These are phyloP conservation scores for Cladosporium sp. DNA, from an alignment of 2,329 filamentous ascomycete species.

Conservation along the genomic window DNA sequence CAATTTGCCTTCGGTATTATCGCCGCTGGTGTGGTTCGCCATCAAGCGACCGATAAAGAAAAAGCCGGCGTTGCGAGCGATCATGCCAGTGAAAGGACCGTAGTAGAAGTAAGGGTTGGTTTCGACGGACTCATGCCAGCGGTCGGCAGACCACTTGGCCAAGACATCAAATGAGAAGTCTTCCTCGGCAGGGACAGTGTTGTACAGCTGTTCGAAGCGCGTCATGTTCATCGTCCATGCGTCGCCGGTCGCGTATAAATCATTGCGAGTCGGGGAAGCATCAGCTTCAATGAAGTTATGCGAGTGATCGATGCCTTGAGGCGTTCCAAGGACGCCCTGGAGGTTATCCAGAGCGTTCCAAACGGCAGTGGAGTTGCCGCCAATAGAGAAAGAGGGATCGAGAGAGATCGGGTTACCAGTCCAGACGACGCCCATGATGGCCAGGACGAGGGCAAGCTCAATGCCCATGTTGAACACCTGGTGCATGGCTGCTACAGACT, in stretches of 20 bases:
- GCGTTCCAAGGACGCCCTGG: slow-evolving; percentile 20
- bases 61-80: slow-evolving; percentile 21
- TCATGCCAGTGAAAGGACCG: slow-evolving; percentile 24
- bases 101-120: slow-evolving; percentile 28
- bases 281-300: slow-evolving; percentile 54
- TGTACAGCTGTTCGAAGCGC: slow-evolving; percentile 45
- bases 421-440: slow-evolving; percentile 28
- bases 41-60: slow-evolving; percentile 23
- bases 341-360: slow-evolving; percentile 36
- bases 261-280: slow-evolving; percentile 46
- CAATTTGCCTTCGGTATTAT: slow-evolving; percentile 25
- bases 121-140: slow-evolving; percentile 21
- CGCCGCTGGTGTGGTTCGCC: slow-evolving; percentile 26
- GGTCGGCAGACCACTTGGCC: slow-evolving; percentile 22
- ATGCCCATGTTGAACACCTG: slow-evolving; percentile 25
- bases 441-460: slow-evolving; percentile 26
- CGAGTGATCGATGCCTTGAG: slow-evolving; percentile 38
- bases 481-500: slow-evolving; percentile 15
- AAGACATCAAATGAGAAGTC: slow-evolving; percentile 27
- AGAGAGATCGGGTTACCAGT: slow-evolving; percentile 36
- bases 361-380: slow-evolving; percentile 19
- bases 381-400: slow-evolving; percentile 28
- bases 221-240: slow-evolving; percentile 47
- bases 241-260: slow-evolving; percentile 45
- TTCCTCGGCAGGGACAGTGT: slow-evolving; percentile 15